Base-by-base conservation (phyloP, 305 asterid species). In the Fraxinus baroniana region DNA sequence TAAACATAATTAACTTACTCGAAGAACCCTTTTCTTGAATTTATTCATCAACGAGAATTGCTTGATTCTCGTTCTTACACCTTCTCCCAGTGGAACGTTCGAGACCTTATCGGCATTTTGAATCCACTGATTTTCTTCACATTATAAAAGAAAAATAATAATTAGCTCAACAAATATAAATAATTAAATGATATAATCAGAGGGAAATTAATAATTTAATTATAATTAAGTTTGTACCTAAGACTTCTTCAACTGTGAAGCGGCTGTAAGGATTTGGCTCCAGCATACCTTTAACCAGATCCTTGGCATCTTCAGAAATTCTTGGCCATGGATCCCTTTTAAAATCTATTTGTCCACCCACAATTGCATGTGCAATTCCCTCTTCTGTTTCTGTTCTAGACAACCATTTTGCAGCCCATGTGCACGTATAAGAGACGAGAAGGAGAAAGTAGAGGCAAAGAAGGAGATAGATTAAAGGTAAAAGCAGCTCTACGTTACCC, bases 11-110 rank as follows among this genome's bases (percentile, higher is more conserved):
- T 22, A 12, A 79, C 97, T 92, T 87, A 95, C 99, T 75, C 95
- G 86, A 3, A 95, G 90, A 82, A 93, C 99, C 87, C 84, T 93
- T 85, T 90, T 95, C 93, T 95, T 95, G 93, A 95, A 94, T 82
- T 92, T 94, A 68, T 92, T 95, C 98, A 95, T 95, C 93, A 93
- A 85, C 0, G 99, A 90, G 85, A 95, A 95, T 84, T 95, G 98
- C 84, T 92, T 94, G 46, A 95, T 93, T 83, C 93, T 93, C 28
- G 93, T 74, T 55, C 93, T 82, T 5, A 95, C 99, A 1, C 91
- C 86, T 84, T 93, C 98, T 49, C 98, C 98, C 87, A 94, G 74
- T 17, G 91, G 90, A 79, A 90, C 83, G 81, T 91, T 90, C 18
- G 98, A 87, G 3, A 90, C 97, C 28, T 86, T 86, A 39, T 95